Conservation (phyloP, 176 grass and related monocot genomes). For the Paspalum notatum region DNA sequence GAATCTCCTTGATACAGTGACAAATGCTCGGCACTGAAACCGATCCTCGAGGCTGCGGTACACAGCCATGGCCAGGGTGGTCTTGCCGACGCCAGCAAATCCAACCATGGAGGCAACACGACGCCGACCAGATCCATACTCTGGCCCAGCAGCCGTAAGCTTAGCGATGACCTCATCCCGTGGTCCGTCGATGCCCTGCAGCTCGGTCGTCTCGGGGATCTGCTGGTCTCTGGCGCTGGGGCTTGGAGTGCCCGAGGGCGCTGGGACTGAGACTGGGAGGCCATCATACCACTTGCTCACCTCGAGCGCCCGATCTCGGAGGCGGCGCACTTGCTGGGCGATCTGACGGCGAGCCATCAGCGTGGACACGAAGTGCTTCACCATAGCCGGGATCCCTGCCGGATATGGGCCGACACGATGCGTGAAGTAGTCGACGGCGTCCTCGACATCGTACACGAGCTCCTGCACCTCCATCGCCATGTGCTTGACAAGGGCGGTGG, state of each 20-base stretch:
- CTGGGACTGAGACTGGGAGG: too few species aligned
- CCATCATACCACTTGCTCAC: constrained; percentile 1
- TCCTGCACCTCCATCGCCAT: neutral
- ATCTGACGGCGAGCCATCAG: constrained; percentile 12
- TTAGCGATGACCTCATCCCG: neutral
- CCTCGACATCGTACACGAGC: neutral
- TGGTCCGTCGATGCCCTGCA: neutral
- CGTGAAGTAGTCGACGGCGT: neutral
- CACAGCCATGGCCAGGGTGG: neutral
- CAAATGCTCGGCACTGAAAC: neutral
- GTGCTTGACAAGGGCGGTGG: neutral
- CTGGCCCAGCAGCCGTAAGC: neutral
- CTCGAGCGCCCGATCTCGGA: neutral
- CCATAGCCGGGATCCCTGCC: neutral
- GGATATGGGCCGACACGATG: neutral
- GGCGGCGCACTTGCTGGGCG: neutral
- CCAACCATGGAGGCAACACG: constrained; percentile 10
- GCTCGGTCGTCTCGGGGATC: neutral
- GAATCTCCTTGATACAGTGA: neutral
- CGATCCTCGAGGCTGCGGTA: neutral
- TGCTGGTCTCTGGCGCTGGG: too few species aligned
- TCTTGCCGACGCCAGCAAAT: neutral
- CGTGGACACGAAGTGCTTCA: neutral
- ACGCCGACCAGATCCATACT: neutral
- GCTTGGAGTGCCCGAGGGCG: too few species aligned